Evolutionary conservation across 345 rosid genomes (phyloP), one percentile per base, ranked within the genome.

Genomic region (Eucalyptus globulus): DNA sequence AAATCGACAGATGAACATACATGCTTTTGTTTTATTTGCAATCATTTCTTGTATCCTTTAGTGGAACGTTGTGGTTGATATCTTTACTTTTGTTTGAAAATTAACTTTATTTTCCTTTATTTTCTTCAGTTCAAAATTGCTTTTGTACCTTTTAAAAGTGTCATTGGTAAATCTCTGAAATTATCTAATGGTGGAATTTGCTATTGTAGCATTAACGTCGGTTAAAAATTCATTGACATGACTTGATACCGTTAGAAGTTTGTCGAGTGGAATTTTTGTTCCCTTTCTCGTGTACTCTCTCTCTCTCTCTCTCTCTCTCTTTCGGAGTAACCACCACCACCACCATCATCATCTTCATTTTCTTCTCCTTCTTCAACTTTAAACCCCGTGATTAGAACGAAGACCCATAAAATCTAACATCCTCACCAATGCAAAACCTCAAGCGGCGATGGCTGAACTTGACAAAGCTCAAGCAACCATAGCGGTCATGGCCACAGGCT

Each of bases 51-150:
- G 81, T 72, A 10, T 19, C 80, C 80, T 69, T 72, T 72, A 37
- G 43, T 6, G 8, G 11, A 9, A 34, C 6, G 2, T 34, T 22
- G 22, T 19, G 2, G 4, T 72, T 1, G 44, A 1, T 34, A 72
- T 72, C 14, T 19, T 19, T 34, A 72, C 26, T 34, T 72, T 19
- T 10, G 44, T 17, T 10, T 22, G 7, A 69, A 65, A 65, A 65
- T n/a, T 6, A 65, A 65, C n/a, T n/a, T n/a, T 4, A 14, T 65
- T 16, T 16, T 65, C 76, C 76, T 65, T 8, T 14, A 14, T n/a
- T 65, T 65, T 65, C 80, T 34, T 69, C 0, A 2, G 1, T 34
- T 69, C 22, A 69, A 34, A 72, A 72, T 43, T 11, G 13, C 6
- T 17, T 0, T 3, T 9, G 26, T 5, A 72, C 81, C 19, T 17